These are phyloP conservation scores for Meredithiella fracta DNA, from an alignment of 2,329 filamentous ascomycete genomes.

Conservation along the genomic window DNA sequence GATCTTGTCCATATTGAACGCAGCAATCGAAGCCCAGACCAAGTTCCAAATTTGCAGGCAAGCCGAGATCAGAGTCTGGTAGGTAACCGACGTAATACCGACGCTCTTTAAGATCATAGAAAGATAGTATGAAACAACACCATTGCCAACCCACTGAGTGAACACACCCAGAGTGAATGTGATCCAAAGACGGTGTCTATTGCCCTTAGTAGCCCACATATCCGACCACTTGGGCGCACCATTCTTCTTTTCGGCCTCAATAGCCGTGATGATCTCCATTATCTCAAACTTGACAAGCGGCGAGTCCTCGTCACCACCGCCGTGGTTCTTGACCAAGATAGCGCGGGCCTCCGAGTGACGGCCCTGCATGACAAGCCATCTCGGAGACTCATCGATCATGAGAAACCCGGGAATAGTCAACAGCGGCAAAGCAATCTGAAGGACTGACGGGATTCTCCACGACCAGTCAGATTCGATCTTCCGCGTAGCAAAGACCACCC, in stretches of 20 bases:
- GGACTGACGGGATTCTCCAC: slow-evolving; percentile 26
- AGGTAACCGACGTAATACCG: slow-evolving; percentile 25
- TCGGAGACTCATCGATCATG: slow-evolving; percentile 21
- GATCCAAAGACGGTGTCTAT: slow-evolving; percentile 33
- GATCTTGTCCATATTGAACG: slow-evolving; percentile 30
- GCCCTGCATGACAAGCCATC: slow-evolving; percentile 22
- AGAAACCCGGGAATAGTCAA: slow-evolving; percentile 21
- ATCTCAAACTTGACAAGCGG: slow-evolving; percentile 42
- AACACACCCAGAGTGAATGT: slow-evolving; percentile 34
- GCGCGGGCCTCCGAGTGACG: slow-evolving; percentile 21
- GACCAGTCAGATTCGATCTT: slow-evolving; percentile 20
- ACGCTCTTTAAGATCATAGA: slow-evolving; percentile 30
- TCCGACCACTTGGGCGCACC: slow-evolving; percentile 35
- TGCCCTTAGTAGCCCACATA: slow-evolving; percentile 33
- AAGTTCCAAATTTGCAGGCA: slow-evolving; percentile 23
- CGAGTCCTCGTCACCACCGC: slow-evolving; percentile 33
- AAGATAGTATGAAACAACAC: slow-evolving; percentile 33
- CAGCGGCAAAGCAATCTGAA: slow-evolving; percentile 27
- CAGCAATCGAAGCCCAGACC: slow-evolving; percentile 26
- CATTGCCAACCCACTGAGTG: slow-evolving; percentile 37
- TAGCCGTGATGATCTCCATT: slow-evolving; percentile 40
- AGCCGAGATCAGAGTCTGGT: slow-evolving; percentile 23
- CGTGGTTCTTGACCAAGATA: slow-evolving; percentile 28
- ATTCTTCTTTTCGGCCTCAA: slow-evolving; percentile 35
- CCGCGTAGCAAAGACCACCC: slow-evolving; percentile 28